phyloP scores from a whole-genome alignment of 2,329 filamentous ascomycete genomes.

The Penicillium thymicola region DNA sequence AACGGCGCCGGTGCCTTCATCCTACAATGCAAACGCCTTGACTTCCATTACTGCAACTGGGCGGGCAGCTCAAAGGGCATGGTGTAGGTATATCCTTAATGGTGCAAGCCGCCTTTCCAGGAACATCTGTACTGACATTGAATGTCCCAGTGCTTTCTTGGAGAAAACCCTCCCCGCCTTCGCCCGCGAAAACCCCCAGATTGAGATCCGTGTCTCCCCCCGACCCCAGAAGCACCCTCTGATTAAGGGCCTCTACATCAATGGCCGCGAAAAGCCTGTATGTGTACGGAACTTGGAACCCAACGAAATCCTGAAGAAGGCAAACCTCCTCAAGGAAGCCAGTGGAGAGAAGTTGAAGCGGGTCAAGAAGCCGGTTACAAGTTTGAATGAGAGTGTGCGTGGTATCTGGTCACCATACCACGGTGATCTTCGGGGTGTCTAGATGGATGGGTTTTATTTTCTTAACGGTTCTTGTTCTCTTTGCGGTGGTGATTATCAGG shows the following conservation, averaged over 20 bases:
- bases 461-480: constrained; percentile 11
- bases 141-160: constrained; percentile 67
- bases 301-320: constrained; percentile 77
- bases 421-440: constrained; percentile 52
- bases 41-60: constrained; percentile 97
- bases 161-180: constrained; percentile 72
- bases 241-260: constrained; percentile 87
- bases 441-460: constrained; percentile 20
- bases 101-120: not conserved
- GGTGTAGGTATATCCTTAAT: constrained; percentile 61
- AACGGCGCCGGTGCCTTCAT: constrained; percentile 97
- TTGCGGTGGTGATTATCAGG: constrained; percentile 8
- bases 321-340: constrained; percentile 46
- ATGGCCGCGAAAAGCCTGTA: constrained; percentile 77
- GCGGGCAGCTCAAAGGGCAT: constrained; percentile 90
- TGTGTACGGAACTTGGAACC: constrained; percentile 85
- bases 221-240: constrained; percentile 87
- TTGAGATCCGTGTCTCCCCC: constrained; percentile 89
- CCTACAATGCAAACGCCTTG: constrained; percentile 91
- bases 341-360: constrained; percentile 51
- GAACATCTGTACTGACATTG: not conserved
- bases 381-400: constrained; percentile 62
- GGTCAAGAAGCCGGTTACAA: constrained; percentile 57
- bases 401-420: constrained; percentile 65
- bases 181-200: constrained; percentile 74